phyloP scores from a whole-genome alignment of 441 rosid species.

The Erodium moschatum region DNA sequence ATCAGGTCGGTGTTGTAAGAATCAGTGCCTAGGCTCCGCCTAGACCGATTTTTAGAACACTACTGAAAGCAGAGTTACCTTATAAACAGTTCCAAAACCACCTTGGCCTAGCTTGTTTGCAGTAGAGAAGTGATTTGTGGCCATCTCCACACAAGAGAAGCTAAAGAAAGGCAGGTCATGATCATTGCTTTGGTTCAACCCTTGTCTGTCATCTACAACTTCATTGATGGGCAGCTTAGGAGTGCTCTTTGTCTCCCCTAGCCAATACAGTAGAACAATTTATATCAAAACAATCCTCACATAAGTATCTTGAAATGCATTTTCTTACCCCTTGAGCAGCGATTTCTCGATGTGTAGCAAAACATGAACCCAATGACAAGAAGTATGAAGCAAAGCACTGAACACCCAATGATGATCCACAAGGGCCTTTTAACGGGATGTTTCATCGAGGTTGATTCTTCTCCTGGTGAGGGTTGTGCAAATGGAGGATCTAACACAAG shows the following conservation, averaged over 20 bases:
- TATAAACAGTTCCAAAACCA: slow-evolving; percentile 51
- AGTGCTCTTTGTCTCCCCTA: background rate
- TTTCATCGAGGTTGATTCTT: background rate
- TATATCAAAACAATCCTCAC: background rate
- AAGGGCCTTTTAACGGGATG: background rate
- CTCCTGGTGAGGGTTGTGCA: background rate
- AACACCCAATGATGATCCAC: background rate
- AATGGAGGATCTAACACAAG: background rate
- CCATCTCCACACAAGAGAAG: slow-evolving; percentile 7
- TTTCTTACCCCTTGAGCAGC: background rate
- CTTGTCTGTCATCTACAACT: background rate
- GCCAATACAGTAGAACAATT: background rate
- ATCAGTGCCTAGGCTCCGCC: too few relatives aligned
- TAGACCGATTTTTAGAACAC: too few relatives aligned
- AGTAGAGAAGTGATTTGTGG: slow-evolving; percentile 36
- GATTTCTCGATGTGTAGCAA: background rate
- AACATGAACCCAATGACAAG: too few relatives aligned
- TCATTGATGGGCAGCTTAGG: background rate
- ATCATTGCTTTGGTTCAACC: background rate
- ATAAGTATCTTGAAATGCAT: too few relatives aligned
- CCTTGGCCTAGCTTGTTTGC: slow-evolving; percentile 41
- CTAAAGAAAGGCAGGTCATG: background rate
- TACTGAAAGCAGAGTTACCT: slow-evolving; percentile 16
- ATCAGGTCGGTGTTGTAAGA: too few relatives aligned
- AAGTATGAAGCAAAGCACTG: background rate